Percentiles rank a stretch among this genome's conserved stretches.
These are phyloP conservation scores for Trametopsis cervina DNA, from an alignment of 768 basidiomycete genomes.

Conservation along the genomic window DNA sequence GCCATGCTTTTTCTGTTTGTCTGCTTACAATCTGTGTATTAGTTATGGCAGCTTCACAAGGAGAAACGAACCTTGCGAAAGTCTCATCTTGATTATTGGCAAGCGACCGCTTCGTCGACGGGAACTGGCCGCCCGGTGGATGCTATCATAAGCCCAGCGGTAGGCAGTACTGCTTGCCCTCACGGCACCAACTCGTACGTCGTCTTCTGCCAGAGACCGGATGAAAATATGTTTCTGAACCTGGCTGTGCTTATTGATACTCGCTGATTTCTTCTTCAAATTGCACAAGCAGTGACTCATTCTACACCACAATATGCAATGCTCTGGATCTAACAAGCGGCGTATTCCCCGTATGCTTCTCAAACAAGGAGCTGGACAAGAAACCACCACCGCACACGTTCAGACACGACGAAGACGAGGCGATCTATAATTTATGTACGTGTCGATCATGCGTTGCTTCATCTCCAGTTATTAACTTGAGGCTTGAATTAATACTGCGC, in stretches of 20 bases:
- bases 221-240: too few relatives aligned
- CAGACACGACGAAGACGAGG: conserved; percentile 35
- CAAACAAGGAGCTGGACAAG: conserved; percentile 35
- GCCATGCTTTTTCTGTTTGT: background rate
- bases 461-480: background rate
- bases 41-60: conserved; percentile 43
- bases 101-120: conserved; percentile 34
- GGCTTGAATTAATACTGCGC: background rate
- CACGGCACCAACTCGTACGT: conserved; percentile 37
- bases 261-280: too few relatives aligned
- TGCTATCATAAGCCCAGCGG: conserved; percentile 41
- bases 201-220: too few relatives aligned
- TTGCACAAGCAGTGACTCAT: conserved; percentile 25
- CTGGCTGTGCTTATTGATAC: too few relatives aligned
- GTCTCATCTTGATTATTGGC: conserved; percentile 43
- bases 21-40: too few relatives aligned
- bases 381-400: conserved; percentile 31
- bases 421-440: conserved; percentile 39
- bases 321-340: conserved; percentile 37
- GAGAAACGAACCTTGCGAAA: conserved; percentile 34
- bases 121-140: conserved; percentile 46
- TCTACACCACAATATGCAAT: conserved; percentile 43
- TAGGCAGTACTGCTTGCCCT: conserved; percentile 36
- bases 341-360: conserved; percentile 42
- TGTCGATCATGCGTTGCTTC: background rate